A percentile compares a stretch with the other conserved stretches of the same genome.
phyloP scores from a whole-genome alignment of 371 early-diverging fungal species.

The Mortierella sp. region DNA sequence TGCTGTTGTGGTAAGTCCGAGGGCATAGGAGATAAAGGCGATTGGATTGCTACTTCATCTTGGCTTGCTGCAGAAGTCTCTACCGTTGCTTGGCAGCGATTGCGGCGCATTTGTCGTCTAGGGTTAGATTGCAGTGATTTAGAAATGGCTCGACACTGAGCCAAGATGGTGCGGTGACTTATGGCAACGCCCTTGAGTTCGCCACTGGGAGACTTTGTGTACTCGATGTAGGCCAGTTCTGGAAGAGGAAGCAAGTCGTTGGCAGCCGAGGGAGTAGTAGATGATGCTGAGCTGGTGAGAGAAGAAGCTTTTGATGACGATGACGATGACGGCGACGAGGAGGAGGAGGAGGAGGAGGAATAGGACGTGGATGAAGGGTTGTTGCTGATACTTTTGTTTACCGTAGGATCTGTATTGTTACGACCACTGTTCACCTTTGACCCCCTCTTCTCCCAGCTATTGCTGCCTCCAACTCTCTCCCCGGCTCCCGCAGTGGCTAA shows the following conservation, averaged over 20 bases:
- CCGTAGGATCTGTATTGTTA: neutral
- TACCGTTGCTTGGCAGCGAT: neutral
- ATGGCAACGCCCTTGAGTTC: slow-evolving; percentile 88
- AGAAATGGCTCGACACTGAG: slow-evolving; percentile 69
- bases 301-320: neutral
- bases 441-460: slow-evolving; percentile 25
- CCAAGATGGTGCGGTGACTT: slow-evolving; percentile 81
- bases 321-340: neutral
- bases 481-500: slow-evolving; percentile 39
- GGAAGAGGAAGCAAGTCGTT: slow-evolving; percentile 43
- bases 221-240: slow-evolving; percentile 89
- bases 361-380: neutral
- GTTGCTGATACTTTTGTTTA: neutral
- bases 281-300: neutral
- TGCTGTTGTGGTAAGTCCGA: neutral
- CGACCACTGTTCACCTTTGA: neutral
- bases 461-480: slow-evolving; percentile 49
- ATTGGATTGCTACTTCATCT: neutral
- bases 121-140: slow-evolving; percentile 27
- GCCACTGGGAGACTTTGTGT: slow-evolving; percentile 83
- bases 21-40: neutral
- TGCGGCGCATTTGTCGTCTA: neutral
- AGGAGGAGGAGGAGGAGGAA: neutral
- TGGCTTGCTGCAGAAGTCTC: neutral
- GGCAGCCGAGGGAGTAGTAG: neutral